Conservation (phyloP, 305 asterid genomes). For the Lippia alba region DNA sequence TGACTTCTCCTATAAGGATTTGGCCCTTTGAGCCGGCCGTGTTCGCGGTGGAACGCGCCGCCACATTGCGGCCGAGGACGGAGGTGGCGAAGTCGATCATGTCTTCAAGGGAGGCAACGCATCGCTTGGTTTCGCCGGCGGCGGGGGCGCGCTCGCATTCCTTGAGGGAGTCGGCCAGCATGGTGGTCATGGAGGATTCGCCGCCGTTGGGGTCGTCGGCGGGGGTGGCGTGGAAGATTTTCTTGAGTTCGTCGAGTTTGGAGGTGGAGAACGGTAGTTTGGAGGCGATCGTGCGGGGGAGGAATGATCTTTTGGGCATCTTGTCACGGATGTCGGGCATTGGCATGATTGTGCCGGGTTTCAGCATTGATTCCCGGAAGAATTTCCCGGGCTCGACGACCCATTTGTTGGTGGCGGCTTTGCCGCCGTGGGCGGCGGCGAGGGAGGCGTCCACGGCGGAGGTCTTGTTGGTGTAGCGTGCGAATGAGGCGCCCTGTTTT, state of each 20-base stretch:
- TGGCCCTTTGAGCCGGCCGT: slow-evolving; percentile 51
- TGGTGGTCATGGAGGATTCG: slow-evolving; percentile 50
- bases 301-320: slow-evolving; percentile 90
- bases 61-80: slow-evolving; percentile 66
- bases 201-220: slow-evolving; percentile 58
- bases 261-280: slow-evolving; percentile 77
- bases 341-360: slow-evolving; percentile 59
- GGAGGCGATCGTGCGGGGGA: slow-evolving; percentile 70
- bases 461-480: slow-evolving; percentile 54
- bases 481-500: slow-evolving; percentile 50
- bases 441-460: slow-evolving; percentile 32
- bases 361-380: slow-evolving; percentile 71
- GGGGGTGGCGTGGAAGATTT: slow-evolving; percentile 69
- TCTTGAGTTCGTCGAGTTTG: slow-evolving; percentile 49
- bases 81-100: slow-evolving; percentile 87
- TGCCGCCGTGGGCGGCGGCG: slow-evolving; percentile 38
- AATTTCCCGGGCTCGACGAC: slow-evolving; percentile 85
- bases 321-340: slow-evolving; percentile 87
- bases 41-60: slow-evolving; percentile 57
- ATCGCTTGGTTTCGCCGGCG: slow-evolving; percentile 71
- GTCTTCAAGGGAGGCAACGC: slow-evolving; percentile 78
- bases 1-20: slow-evolving; percentile 59
- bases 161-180: slow-evolving; percentile 46
- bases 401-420: slow-evolving; percentile 45
- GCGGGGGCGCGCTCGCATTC: slow-evolving; percentile 81